Base-by-base conservation (phyloP, 192 early-diverging fungal genomes). In the Gaertneriomyces semiglobifer region DNA sequence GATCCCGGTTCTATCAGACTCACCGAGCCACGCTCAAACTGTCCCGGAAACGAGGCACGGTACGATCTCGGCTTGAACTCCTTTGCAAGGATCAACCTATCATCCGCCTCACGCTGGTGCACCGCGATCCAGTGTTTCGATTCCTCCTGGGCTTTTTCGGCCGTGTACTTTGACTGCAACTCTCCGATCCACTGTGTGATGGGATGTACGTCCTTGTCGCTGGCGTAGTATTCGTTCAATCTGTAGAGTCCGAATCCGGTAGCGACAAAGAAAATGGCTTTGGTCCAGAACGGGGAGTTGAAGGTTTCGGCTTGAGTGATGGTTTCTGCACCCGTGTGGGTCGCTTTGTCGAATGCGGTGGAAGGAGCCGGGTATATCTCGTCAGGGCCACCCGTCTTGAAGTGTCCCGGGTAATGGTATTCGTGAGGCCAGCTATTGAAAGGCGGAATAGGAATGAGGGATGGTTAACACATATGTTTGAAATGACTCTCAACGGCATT, bases 351-450 rank as follows among this genome's bases (percentile, higher is more conserved):
- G 60, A 53, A 25, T 48, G 16, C 44, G 33, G 20, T 63, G 51
- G 20, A 41, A 14, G 39, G 12, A 42, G 57, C 45, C 14, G 20
- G 52, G 51, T 40, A 59, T 60, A 44, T 51, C 20, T 50, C 62
- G 38, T 68, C 53, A 11, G 42, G 40, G 11, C 56, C n/a, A 14
- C 53, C 63, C 25, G 66, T 50, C 52, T 42, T 33, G 44, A 66
- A 70, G 58, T 70, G 63, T 6, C 44, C 55, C 33, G 74, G 78
- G 54, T 73, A 57, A 52, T 73, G 71, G 53, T 74, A 68, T 51
- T 79, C 78, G 61, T 79, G 71, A 25, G 78, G 78, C 78, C 78
- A 79, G 53, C 78, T 79, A 50, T 6, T 6, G 38, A 18, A 8
- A 62, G 14, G 16, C 2, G 25, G 25, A 33, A 33, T 33, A 33